Evolutionary conservation across 2,329 filamentous ascomycete genomes (phyloP), one percentile per base, ranked within the genome.

Genomic region (Aureobasidium zeae): DNA sequence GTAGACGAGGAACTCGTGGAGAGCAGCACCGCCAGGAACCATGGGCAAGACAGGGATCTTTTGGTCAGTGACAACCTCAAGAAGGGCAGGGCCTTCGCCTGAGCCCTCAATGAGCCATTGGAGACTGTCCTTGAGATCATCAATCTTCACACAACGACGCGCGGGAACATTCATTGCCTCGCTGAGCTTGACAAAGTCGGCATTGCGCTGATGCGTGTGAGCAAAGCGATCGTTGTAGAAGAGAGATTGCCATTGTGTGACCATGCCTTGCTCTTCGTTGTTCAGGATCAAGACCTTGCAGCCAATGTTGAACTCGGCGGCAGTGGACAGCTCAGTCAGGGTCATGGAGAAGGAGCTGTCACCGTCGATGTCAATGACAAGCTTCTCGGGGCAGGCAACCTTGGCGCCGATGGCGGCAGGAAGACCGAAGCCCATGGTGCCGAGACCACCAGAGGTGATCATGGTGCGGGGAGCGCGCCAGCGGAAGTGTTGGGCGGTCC

Each of bases 271-370:
- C 67, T 96, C 87, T 64, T 94, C 87, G 65, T 94, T 98, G 73
- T 96, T 96, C 45, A 98, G 66, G 19, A 96, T 73, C 55, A 96
- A 86, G 48, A 96, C 75, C 75, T 96, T 96, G 64, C 94, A 81
- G 52, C 85, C 88, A 62, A 96, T 95, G 69, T 91, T 85, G 72
- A 96, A 96, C 67, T 98, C 88, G 7, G 84, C 78, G 30, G 88
- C 88, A 2, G 89, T 95, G 33, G 83, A 85, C 42, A 98, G 79
- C 69, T 98, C 91, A 1, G 89, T 95, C 48, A 95, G 73, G 5
- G 91, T 96, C 91, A 98, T 96, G 73, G 86, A 86, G 72, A 98
- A 96, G 3, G 88, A 95, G n/a, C 89, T 91, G 62, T 96, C 91
- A 50, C 91, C 91, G 61, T 98, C 91, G 57, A 96, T 93, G 63